Evolutionary conservation across 2,329 filamentous ascomycete genomes (phyloP), one percentile per base, ranked within the genome.

Genomic region (Penicillium sclerotigenum): DNA sequence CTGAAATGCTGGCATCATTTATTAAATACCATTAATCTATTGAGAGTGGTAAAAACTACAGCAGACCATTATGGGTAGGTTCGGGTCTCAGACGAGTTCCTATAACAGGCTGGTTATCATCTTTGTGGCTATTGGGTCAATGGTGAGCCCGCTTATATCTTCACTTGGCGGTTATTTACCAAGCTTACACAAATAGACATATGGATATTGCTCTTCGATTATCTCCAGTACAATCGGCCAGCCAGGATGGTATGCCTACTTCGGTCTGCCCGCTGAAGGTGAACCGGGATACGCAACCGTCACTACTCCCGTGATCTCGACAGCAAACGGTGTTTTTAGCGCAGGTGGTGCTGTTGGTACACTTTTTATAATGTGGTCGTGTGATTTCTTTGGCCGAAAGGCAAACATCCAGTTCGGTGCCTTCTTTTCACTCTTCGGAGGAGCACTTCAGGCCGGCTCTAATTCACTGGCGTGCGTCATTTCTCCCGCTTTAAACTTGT

Each of bases 221-320:
- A 81, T 82, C 36, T 72, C 75, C 37, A 79, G 77, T 54, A 82
- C 79, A 16, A 81, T 82, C 50, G 80, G 80, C 9, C 79, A 82
- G 52, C 78, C 79, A 4, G 79, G 79, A 58, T 82, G 79, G 78
- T 82, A 80, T 61, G 57, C 65, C 18, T 81, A 76, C 66, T 81
- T 82, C 62, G 61, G 77, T 41, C 72, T 82, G 10, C 79, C 79
- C 0, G 58, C 57, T 11, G 65, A 74, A 31, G 77, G 75, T 13
- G 71, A 79, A 52, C 67, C 69, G 0, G 79, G 78, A 47, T 81
- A 81, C 58, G 73, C 65, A n/a, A 70, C 71, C 4, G 76, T 68
- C 28, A 81, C 79, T 1, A 79, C 79, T 0, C 71, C 75, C 8
- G 75, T 74, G 7, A 80, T 81, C 28, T 76, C 78, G 2, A 80